Evolutionary conservation across 306 rosid species (phyloP).

Genomic region (Corylus avellana): DNA sequence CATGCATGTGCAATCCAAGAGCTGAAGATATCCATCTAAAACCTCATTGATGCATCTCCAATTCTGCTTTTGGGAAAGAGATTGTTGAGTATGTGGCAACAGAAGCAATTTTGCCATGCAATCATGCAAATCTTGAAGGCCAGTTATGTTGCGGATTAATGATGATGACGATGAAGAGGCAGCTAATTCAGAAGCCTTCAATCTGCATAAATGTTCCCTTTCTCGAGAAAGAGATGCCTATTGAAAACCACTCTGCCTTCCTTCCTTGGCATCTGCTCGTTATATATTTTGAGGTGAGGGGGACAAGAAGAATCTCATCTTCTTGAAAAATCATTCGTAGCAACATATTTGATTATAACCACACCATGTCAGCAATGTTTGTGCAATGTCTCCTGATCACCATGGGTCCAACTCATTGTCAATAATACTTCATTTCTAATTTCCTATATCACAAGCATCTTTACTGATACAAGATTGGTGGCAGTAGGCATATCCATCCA

Average conservation of each 20-base stretch:
- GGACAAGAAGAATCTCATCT: background rate
- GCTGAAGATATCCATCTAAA: conserved; percentile 40
- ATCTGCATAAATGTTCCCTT: conserved; percentile 19
- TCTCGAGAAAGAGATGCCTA: background rate
- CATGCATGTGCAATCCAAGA: conserved; percentile 26
- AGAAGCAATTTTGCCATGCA: conserved; percentile 32
- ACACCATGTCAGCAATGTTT: background rate
- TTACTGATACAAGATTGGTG: background rate
- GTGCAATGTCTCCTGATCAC: background rate
- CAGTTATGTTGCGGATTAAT: conserved; percentile 27
- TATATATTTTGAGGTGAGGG: background rate
- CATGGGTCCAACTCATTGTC: background rate
- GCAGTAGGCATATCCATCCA: too few relatives aligned
- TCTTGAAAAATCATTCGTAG: background rate
- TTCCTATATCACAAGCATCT: background rate
- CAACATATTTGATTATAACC: background rate
- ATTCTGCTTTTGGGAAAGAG: conserved; percentile 27
- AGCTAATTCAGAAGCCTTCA: conserved; percentile 22
- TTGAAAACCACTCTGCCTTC: background rate
- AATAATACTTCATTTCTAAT: background rate
- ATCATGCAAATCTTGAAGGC: conserved; percentile 32
- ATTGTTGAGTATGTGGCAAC: conserved; percentile 32
- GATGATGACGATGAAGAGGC: conserved; percentile 22
- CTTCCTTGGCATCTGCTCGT: background rate
- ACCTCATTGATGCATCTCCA: conserved; percentile 41